These are phyloP conservation scores for Diaporthe batatas DNA, from an alignment of 2,329 filamentous ascomycete genomes.

Conservation along the genomic window DNA sequence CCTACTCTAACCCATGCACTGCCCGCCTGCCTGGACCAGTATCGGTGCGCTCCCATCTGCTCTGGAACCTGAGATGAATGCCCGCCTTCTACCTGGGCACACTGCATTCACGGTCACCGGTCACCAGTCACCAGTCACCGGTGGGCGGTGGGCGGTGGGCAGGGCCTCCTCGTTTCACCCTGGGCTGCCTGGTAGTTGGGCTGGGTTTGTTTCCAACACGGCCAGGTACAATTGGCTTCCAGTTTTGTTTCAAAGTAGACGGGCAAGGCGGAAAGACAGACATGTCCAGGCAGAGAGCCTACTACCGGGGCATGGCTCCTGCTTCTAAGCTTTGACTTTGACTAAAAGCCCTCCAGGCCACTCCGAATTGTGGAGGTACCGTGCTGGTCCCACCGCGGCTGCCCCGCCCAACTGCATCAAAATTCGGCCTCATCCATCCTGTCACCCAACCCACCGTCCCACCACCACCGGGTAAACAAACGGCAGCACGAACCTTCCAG, in stretches of 20 bases:
- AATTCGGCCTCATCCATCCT: conserved; percentile 6
- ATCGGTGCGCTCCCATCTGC: not conserved
- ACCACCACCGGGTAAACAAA: not conserved
- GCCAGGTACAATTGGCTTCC: not conserved
- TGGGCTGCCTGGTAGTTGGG: not conserved
- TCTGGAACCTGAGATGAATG: not conserved
- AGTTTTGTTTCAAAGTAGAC: not conserved
- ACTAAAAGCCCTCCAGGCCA: not conserved
- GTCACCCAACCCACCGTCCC: not conserved
- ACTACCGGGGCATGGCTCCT: too few relatives aligned
- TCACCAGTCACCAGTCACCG: too few relatives aligned
- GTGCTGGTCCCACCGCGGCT: conserved; percentile 1
- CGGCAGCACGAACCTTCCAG: conserved; percentile 5
- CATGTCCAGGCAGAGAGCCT: too few relatives aligned
- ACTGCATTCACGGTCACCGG: too few relatives aligned
- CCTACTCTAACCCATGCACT: not conserved
- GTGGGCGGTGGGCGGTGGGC: not conserved
- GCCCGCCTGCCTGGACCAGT: not conserved
- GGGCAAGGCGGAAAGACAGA: not conserved
- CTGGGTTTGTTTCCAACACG: not conserved
- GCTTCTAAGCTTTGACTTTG: not conserved
- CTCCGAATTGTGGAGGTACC: too few relatives aligned
- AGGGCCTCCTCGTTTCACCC: not conserved
- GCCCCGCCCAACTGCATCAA: conserved; percentile 24
- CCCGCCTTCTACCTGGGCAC: not conserved